Conservation (phyloP, 305 asterid species). For the Withania somnifera region DNA sequence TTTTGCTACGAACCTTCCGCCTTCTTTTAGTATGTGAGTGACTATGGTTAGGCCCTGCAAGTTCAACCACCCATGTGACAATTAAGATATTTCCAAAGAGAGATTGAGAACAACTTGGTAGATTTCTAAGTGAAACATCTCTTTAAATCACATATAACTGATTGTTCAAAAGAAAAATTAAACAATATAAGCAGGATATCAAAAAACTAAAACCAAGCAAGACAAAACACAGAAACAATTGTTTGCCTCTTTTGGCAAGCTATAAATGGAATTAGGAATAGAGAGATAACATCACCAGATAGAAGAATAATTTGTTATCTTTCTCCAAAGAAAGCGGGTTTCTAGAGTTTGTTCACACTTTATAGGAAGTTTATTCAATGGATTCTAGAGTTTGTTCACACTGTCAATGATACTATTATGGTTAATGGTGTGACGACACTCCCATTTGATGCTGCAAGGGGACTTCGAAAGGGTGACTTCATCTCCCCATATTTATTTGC, state of each 20-base stretch:
- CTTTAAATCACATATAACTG: neutral
- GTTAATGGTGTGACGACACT: too few relatives aligned
- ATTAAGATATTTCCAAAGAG: neutral
- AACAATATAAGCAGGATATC: neutral
- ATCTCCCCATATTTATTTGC: too few relatives aligned
- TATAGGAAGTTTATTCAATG: too few relatives aligned
- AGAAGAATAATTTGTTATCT: neutral
- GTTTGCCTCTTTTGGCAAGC: neutral
- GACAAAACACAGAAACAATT: neutral
- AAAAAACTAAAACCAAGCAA: neutral
- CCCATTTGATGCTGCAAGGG: too few relatives aligned
- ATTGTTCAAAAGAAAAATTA: neutral
- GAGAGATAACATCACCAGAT: neutral
- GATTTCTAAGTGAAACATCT: neutral
- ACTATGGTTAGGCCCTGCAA: conserved; percentile 89
- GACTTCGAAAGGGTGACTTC: too few relatives aligned
- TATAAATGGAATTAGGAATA: neutral
- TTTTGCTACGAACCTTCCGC: conserved; percentile 93
- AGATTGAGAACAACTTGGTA: neutral
- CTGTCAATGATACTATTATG: too few relatives aligned
- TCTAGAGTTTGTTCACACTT: too few relatives aligned
- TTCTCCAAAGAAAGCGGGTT: neutral
- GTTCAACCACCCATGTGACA: neutral
- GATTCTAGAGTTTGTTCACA: too few relatives aligned
- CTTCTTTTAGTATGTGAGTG: conserved; percentile 76